phyloP scores from a whole-genome alignment of 2,329 filamentous ascomycete genomes.

The Trichoderma aggressivum region DNA sequence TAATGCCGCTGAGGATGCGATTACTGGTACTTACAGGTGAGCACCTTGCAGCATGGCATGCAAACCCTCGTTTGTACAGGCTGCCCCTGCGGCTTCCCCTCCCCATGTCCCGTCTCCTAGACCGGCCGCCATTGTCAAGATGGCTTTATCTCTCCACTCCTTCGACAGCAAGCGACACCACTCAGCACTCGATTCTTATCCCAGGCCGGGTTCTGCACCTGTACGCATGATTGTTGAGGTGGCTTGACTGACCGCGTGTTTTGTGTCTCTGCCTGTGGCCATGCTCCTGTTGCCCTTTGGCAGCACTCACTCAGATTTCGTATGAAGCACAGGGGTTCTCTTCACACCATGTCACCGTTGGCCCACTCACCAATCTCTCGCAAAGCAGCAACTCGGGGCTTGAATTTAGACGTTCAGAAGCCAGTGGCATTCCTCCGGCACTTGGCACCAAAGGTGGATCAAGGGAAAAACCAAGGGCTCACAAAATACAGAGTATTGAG shows the following conservation, averaged over 20 bases:
- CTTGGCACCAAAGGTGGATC: conserved; percentile 7
- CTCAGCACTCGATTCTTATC: neutral
- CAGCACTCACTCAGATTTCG: neutral
- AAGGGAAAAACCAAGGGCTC: neutral
- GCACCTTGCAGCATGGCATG: neutral
- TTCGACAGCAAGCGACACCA: conserved; percentile 4
- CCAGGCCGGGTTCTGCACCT: neutral
- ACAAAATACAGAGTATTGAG: neutral
- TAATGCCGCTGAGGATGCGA: conserved; percentile 6
- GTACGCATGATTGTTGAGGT: neutral
- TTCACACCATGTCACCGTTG: neutral
- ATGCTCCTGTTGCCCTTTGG: neutral
- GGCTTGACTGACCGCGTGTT: neutral
- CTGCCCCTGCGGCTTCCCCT: neutral
- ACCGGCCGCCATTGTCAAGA: conserved; percentile 5
- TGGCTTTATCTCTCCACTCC: conserved; percentile 8
- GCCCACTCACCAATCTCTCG: neutral
- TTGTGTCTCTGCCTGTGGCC: neutral
- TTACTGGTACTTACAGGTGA: neutral
- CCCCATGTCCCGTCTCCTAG: conserved; percentile 12
- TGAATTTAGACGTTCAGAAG: neutral
- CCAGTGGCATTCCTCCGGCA: conserved; percentile 6
- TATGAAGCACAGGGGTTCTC: neutral
- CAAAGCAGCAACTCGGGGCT: neutral
- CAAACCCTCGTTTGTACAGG: conserved; percentile 1